A percentile compares a stretch with the other conserved stretches of the same genome.
These are phyloP conservation scores for Andrographis paniculata DNA, from an alignment of 305 asterid genomes.

Conservation along the genomic window DNA sequence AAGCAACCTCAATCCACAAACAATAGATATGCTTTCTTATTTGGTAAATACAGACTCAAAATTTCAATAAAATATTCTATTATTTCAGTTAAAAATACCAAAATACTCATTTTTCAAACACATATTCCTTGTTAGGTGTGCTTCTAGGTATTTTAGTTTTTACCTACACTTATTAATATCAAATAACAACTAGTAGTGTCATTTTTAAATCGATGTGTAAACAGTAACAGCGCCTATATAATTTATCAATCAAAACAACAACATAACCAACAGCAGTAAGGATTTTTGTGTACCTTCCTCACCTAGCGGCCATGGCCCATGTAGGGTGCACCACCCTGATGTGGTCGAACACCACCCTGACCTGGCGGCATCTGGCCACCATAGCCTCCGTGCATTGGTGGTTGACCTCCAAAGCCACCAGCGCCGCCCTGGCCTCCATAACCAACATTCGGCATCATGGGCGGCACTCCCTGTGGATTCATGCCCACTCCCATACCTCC, in stretches of 20 bases:
- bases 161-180: no score
- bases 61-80: no score
- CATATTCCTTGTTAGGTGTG: no score
- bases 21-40: no score
- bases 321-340: slow-evolving; percentile 87
- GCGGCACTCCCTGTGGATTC: slow-evolving; percentile 6
- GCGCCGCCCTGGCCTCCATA: slow-evolving; percentile 10
- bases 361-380: slow-evolving; percentile 67
- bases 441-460: slow-evolving; percentile 4
- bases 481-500: slow-evolving; percentile 21
- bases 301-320: slow-evolving; percentile 88
- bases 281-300: slow-evolving; percentile 26
- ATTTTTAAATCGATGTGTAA: no score
- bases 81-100: no score
- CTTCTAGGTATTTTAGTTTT: no score
- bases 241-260: not conserved
- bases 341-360: slow-evolving; percentile 73
- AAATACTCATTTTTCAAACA: no score
- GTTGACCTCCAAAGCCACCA: slow-evolving; percentile 4
- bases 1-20: no score
- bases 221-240: not conserved
- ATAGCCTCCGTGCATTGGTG: slow-evolving; percentile 65
- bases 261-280: not conserved
- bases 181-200: no score
- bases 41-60: no score